Conservation (phyloP, 768 basidiomycete species). For the Infundibulicybe gibba region DNA sequence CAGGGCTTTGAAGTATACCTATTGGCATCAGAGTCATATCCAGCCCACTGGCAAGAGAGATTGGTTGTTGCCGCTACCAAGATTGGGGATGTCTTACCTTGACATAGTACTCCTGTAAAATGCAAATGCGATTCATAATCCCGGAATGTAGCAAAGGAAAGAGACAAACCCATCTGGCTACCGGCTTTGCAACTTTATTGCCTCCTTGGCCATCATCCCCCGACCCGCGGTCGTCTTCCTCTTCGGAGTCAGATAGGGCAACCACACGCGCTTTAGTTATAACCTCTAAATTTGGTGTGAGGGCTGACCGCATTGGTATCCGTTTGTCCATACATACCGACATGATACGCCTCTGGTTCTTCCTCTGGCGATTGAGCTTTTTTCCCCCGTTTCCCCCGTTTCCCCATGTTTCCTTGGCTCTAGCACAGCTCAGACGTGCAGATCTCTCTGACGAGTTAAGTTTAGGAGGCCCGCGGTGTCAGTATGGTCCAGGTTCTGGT, state of each 20-base stretch:
- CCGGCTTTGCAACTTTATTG: conserved; percentile 16
- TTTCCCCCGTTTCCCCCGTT: neutral
- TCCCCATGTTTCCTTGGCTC: neutral
- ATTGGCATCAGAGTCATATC: conserved; percentile 52
- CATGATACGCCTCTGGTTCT: conserved; percentile 37
- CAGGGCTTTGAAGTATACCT: conserved; percentile 33
- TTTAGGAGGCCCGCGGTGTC: too few relatives aligned
- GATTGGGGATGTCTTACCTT: conserved; percentile 41
- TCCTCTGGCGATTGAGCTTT: conserved; percentile 3
- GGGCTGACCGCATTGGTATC: neutral
- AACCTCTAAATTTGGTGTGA: conserved; percentile 44
- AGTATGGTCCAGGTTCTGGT: too few relatives aligned
- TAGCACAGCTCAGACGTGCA: too few relatives aligned
- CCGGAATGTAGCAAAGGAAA: neutral
- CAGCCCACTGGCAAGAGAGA: conserved; percentile 54
- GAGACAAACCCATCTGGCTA: conserved; percentile 42
- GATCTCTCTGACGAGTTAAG: too few relatives aligned
- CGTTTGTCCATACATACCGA: conserved; percentile 32
- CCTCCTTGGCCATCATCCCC: conserved; percentile 20
- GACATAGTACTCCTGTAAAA: conserved; percentile 58
- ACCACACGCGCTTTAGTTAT: conserved; percentile 55
- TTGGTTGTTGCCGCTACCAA: conserved; percentile 1
- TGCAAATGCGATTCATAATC: neutral
- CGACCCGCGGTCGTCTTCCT: conserved; percentile 10
- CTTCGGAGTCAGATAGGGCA: conserved; percentile 10